Percentiles rank a stretch among this genome's conserved stretches.
Conservation (phyloP, 2,329 filamentous ascomycete species). For the Aaosphaeria pasadenensis region DNA sequence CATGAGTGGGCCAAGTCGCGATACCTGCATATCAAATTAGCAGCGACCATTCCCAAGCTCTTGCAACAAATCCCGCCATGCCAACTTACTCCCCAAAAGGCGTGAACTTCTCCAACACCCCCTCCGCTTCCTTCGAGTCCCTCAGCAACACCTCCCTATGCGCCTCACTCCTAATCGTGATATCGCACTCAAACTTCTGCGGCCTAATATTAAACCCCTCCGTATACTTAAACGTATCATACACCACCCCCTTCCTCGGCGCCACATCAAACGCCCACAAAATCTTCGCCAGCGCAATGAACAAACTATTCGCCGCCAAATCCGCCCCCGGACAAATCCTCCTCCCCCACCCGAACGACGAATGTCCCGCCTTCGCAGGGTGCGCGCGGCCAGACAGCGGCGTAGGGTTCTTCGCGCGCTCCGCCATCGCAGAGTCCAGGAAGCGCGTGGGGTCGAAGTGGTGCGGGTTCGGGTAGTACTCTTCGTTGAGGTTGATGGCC, state of each 20-base stretch:
- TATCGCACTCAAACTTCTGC: conserved; percentile 32
- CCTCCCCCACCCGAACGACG: conserved; percentile 34
- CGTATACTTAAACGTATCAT: conserved; percentile 41
- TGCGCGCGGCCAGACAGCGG: conserved; percentile 19
- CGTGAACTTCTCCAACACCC: conserved; percentile 33
- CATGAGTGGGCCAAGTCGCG: no score
- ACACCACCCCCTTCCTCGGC: conserved; percentile 25
- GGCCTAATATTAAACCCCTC: conserved; percentile 42
- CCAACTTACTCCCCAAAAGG: conserved; percentile 25
- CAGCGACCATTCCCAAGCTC: no score
- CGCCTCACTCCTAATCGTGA: conserved; percentile 29
- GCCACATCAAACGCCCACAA: conserved; percentile 36
- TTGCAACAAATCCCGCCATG: no score
- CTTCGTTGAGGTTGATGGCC: conserved; percentile 43
- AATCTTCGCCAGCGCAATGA: conserved; percentile 30
- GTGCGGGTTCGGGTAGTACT: conserved; percentile 39
- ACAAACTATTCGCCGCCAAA: conserved; percentile 29
- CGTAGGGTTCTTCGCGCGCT: conserved; percentile 14
- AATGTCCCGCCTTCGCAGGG: conserved; percentile 30
- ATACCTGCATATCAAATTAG: no score
- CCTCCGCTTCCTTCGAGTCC: conserved; percentile 27
- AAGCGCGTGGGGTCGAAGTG: conserved; percentile 42
- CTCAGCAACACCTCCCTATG: conserved; percentile 25
- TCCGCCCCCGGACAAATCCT: conserved; percentile 31
- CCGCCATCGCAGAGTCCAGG: conserved; percentile 20